Percentiles rank a stretch among this genome's conserved stretches.
phyloP scores from a whole-genome alignment of 129 eudicot genomes.

The Arctium lappa region DNA sequence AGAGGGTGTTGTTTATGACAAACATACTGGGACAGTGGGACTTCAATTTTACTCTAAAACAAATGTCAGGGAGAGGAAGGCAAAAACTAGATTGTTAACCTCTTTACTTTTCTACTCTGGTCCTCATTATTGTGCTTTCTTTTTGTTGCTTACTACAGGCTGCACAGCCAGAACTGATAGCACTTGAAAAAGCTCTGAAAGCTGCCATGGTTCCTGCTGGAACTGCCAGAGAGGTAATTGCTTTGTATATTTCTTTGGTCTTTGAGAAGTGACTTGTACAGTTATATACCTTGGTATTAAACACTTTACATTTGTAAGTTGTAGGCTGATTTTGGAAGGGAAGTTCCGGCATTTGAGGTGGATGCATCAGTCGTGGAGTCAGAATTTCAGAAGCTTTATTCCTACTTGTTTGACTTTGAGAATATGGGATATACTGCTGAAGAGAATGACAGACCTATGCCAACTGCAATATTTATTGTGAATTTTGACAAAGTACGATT shows the following conservation, averaged over 20 bases:
- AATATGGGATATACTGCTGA: conserved; percentile 51
- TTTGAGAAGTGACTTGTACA: not conserved
- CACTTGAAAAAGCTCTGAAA: conserved; percentile 77
- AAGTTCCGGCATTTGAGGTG: conserved; percentile 91
- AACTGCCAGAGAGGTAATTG: conserved; percentile 86
- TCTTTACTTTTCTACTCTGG: not conserved
- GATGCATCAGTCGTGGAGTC: conserved; percentile 89
- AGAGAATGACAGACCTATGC: conserved; percentile 74
- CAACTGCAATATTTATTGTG: conserved; percentile 84
- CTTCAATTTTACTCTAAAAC: not conserved
- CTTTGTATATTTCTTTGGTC: not conserved
- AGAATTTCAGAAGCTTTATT: conserved; percentile 78
- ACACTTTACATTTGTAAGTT: conserved; percentile 4
- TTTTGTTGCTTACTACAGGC: conserved; percentile 41
- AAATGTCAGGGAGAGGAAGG: not conserved
- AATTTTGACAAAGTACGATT: conserved; percentile 86
- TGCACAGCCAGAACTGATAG: conserved; percentile 84
- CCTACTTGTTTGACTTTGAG: conserved; percentile 77
- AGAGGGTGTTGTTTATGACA: not conserved
- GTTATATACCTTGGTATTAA: conserved; percentile 11
- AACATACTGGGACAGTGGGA: not conserved
- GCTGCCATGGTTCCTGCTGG: conserved; percentile 73
- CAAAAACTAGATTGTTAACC: conserved; percentile 3
- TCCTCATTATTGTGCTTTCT: not conserved
- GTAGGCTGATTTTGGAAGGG: conserved; percentile 91